Conservation (phyloP, 2,329 filamentous ascomycete species). For the Trichoderma guizhouense region DNA sequence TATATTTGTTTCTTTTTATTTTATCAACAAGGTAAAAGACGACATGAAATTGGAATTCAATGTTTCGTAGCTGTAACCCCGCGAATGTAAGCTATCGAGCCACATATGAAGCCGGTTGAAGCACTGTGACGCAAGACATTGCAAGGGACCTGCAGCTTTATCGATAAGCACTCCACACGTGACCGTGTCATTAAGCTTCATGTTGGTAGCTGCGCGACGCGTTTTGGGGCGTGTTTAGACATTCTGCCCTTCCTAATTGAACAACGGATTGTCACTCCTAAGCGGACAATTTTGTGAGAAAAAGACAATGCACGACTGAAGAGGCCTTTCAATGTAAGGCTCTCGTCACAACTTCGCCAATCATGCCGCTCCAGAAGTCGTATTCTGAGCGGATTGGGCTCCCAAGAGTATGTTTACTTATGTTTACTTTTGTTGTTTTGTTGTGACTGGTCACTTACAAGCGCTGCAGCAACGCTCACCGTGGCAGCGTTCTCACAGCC, state of each 20-base stretch:
- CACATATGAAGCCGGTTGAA: not conserved
- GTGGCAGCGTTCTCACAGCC: conserved; percentile 55
- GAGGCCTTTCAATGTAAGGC: conserved; percentile 22
- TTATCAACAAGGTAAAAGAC: not conserved
- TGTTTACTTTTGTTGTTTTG: conserved; percentile 17
- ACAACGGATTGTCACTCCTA: not conserved
- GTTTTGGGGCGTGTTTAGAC: conserved; percentile 7
- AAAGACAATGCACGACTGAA: not conserved
- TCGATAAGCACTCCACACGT: conserved; percentile 30
- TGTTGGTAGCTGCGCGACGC: conserved; percentile 19
- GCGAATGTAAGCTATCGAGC: not conserved
- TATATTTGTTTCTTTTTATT: not conserved
- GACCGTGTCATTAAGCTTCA: conserved; percentile 17
- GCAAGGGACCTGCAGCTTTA: conserved; percentile 26
- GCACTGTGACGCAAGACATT: conserved; percentile 16
- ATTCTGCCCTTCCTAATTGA: conserved; percentile 10
- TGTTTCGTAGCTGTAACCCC: not conserved
- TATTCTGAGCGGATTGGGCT: conserved; percentile 36
- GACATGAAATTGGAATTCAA: not conserved
- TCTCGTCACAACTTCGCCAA: conserved; percentile 20
- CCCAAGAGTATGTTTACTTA: conserved; percentile 33
- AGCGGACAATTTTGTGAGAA: not conserved
- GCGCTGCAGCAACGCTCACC: conserved; percentile 37
- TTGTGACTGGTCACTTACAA: conserved; percentile 3
- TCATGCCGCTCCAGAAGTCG: conserved; percentile 42